These are phyloP conservation scores for Paraphaeosphaeria minitans DNA, from an alignment of 2,329 filamentous ascomycete species.

Conservation along the genomic window DNA sequence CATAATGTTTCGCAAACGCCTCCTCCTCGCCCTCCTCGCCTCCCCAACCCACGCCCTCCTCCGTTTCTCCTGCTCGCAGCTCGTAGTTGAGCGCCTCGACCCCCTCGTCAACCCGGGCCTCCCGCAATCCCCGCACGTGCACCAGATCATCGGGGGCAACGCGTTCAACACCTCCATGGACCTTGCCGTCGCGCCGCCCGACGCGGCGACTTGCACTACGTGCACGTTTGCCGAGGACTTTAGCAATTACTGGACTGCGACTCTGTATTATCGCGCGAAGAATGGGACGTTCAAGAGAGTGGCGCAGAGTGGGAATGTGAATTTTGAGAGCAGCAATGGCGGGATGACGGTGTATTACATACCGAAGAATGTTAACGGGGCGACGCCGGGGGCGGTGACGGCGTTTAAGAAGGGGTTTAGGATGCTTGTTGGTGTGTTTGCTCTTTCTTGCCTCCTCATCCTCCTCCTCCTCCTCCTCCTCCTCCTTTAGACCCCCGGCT, in stretches of 20 bases:
- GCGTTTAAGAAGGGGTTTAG: conserved; percentile 54
- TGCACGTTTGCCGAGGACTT: conserved; percentile 52
- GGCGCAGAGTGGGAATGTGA: conserved; percentile 42
- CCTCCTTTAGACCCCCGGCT: too few relatives aligned
- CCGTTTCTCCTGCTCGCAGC: conserved; percentile 30
- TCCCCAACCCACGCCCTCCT: conserved; percentile 21
- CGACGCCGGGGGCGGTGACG: conserved; percentile 42
- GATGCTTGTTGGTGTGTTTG: conserved; percentile 46
- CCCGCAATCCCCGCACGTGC: conserved; percentile 20
- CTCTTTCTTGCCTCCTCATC: neutral
- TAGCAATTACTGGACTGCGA: conserved; percentile 44
- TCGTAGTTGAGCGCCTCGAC: conserved; percentile 29
- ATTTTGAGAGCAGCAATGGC: conserved; percentile 39
- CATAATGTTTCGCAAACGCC: conserved; percentile 6
- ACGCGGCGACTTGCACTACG: conserved; percentile 27
- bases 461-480: too few relatives aligned
- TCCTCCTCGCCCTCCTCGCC: conserved; percentile 20
- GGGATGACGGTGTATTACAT: conserved; percentile 48
- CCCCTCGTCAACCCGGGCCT: conserved; percentile 29
- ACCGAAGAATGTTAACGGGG: conserved; percentile 26
- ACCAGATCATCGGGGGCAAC: conserved; percentile 18
- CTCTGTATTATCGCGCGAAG: conserved; percentile 34
- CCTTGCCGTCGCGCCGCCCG: conserved; percentile 18
- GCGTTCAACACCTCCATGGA: conserved; percentile 30
- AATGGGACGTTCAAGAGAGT: conserved; percentile 42